Conservation (phyloP, 2,329 filamentous ascomycete genomes). For the Colletotrichum cereale region DNA sequence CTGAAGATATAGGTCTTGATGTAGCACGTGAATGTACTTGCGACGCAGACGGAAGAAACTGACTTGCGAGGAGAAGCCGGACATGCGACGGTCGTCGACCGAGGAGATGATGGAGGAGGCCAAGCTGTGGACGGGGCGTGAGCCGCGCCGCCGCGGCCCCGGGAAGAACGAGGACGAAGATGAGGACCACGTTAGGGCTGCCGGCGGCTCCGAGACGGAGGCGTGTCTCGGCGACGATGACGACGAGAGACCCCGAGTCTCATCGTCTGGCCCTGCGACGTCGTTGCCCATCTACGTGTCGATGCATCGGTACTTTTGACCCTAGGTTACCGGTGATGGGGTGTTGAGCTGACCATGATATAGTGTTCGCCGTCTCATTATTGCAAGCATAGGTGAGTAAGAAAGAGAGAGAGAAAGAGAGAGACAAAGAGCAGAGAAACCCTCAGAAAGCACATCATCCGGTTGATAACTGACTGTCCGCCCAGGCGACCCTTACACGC, state of each 20-base stretch:
- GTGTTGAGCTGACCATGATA: conserved; percentile 2
- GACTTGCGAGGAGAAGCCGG: conserved; percentile 11
- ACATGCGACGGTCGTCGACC: conserved; percentile 26
- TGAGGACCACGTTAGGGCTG: conserved; percentile 1
- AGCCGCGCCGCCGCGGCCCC: conserved; percentile 4
- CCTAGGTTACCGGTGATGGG: too few relatives aligned
- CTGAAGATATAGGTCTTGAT: neutral
- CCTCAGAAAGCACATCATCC: neutral
- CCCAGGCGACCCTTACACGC: conserved; percentile 57
- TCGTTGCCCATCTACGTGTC: conserved; percentile 31
- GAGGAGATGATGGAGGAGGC: conserved; percentile 32
- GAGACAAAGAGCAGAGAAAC: too few relatives aligned
- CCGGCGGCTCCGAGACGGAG: conserved; percentile 36
- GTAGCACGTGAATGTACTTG: conserved; percentile 36
- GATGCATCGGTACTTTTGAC: conserved; percentile 31
- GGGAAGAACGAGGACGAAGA: conserved; percentile 30
- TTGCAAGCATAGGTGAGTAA: conserved; percentile 33
- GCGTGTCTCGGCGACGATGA: conserved; percentile 28
- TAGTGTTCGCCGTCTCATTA: conserved; percentile 36
- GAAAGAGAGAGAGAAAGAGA: too few relatives aligned
- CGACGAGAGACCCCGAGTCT: neutral
- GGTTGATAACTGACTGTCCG: neutral
- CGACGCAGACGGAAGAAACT: conserved; percentile 28
- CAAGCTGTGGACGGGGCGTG: conserved; percentile 26
- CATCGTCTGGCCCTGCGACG: neutral